phyloP scores from a whole-genome alignment of 2,329 filamentous ascomycete genomes.

The Colletotrichum zoysiae region DNA sequence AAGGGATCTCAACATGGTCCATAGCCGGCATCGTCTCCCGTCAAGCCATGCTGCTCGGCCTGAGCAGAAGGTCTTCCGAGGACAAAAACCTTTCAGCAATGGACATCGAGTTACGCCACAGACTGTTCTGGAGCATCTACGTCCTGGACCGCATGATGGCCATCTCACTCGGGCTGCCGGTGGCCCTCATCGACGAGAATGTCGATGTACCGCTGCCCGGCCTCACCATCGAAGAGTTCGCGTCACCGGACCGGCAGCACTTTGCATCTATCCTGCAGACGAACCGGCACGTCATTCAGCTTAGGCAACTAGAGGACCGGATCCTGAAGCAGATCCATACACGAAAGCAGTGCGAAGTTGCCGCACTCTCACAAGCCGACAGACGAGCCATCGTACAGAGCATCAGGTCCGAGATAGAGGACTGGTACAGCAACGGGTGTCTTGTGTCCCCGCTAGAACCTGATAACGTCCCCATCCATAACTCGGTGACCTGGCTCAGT shows the following conservation, averaged over 20 bases:
- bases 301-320: constrained; percentile 58
- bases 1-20: constrained; percentile 55
- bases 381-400: constrained; percentile 50
- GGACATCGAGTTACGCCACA: constrained; percentile 52
- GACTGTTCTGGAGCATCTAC: constrained; percentile 60
- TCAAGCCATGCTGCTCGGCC: constrained; percentile 54
- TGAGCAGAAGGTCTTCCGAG: constrained; percentile 50
- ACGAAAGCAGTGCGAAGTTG: constrained; percentile 47
- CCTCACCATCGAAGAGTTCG: constrained; percentile 60
- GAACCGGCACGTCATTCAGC: constrained; percentile 58
- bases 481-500: constrained; percentile 58
- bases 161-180: constrained; percentile 55
- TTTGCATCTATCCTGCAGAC: constrained; percentile 58
- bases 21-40: constrained; percentile 56
- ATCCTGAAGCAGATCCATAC: constrained; percentile 55
- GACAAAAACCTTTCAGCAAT: constrained; percentile 46
- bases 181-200: constrained; percentile 55
- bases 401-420: constrained; percentile 58
- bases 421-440: constrained; percentile 62
- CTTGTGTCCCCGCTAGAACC: constrained; percentile 57
- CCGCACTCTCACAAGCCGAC: constrained; percentile 49
- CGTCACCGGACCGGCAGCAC: constrained; percentile 52
- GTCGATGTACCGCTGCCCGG: constrained; percentile 57
- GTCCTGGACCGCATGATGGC: constrained; percentile 61
- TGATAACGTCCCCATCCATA: constrained; percentile 60